A percentile compares a stretch with the other conserved stretches of the same genome.
These are phyloP conservation scores for Glomus cerebriforme DNA, from an alignment of 192 early-diverging fungal genomes.

Conservation along the genomic window DNA sequence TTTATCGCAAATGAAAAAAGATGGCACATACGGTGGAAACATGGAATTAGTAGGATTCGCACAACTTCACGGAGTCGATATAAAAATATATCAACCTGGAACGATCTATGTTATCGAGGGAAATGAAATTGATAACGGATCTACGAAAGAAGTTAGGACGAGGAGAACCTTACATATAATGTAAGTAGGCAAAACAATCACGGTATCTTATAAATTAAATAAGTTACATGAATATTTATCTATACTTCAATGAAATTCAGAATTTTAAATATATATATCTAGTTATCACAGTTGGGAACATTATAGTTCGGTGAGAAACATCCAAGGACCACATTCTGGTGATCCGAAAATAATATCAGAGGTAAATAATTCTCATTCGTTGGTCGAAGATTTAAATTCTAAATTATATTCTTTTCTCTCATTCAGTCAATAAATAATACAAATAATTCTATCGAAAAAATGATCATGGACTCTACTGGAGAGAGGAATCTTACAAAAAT, in stretches of 20 bases:
- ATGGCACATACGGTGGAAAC: constrained; percentile 71
- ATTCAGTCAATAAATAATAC: neutral
- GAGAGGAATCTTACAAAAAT: neutral
- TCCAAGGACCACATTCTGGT: constrained; percentile 62
- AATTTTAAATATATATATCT: neutral
- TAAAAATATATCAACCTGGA: constrained; percentile 71
- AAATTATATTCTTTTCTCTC: neutral
- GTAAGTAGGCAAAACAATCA: neutral
- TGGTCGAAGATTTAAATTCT: neutral
- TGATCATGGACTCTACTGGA: neutral
- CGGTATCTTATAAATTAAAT: neutral
- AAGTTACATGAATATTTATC: neutral
- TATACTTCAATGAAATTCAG: neutral
- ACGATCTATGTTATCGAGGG: constrained; percentile 73
- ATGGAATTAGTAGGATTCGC: constrained; percentile 77
- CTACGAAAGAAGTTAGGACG: neutral
- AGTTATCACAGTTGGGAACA: constrained; percentile 78
- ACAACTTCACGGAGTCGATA: constrained; percentile 58
- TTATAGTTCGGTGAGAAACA: constrained; percentile 74
- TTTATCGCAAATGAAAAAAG: constrained; percentile 57
- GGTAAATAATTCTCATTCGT: neutral
- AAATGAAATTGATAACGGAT: constrained; percentile 41
- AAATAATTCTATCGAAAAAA: neutral
- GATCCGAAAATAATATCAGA: constrained; percentile 58
- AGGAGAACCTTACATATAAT: constrained; percentile 35